Percentiles rank a stretch among this genome's conserved stretches.
phyloP scores from a whole-genome alignment of 2,329 filamentous ascomycete species.

The Lasiodiplodia hormozganensis region DNA sequence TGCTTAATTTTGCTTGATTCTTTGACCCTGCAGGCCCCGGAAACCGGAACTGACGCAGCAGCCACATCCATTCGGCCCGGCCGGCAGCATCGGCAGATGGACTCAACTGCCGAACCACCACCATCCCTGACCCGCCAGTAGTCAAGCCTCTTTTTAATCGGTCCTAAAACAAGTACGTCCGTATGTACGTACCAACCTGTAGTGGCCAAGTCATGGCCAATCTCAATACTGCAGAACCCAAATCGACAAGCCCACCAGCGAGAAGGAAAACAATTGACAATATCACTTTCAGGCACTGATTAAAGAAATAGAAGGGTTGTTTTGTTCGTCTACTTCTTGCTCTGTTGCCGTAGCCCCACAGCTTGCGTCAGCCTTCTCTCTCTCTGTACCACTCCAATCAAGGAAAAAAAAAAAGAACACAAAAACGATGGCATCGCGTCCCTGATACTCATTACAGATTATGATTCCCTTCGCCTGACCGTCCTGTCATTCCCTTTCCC shows the following conservation, averaged over 20 bases:
- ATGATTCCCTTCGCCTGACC: slow-evolving; percentile 15
- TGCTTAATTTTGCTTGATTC: not conserved
- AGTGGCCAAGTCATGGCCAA: no score
- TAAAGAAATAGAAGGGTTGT: not conserved
- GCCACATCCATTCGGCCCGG: not conserved
- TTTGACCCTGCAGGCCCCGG: not conserved
- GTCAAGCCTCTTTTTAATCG: no score
- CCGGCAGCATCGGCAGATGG: not conserved
- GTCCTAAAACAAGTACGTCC: no score
- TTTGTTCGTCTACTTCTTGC: slow-evolving; percentile 8
- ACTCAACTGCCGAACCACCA: not conserved
- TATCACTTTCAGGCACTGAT: not conserved
- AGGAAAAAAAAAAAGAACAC: not conserved
- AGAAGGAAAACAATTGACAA: not conserved
- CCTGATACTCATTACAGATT: slow-evolving; percentile 37
- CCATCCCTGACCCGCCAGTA: not conserved
- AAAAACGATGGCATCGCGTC: slow-evolving; percentile 12
- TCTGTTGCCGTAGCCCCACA: not conserved
- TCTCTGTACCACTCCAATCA: not conserved
- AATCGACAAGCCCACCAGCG: not conserved
- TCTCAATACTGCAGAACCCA: no score
- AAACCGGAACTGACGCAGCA: not conserved
- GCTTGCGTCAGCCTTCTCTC: not conserved
- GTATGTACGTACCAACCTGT: no score
- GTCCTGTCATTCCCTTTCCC: not conserved